Conservation (phyloP, 2,329 filamentous ascomycete genomes). For the Paramyrothecium roridum region DNA sequence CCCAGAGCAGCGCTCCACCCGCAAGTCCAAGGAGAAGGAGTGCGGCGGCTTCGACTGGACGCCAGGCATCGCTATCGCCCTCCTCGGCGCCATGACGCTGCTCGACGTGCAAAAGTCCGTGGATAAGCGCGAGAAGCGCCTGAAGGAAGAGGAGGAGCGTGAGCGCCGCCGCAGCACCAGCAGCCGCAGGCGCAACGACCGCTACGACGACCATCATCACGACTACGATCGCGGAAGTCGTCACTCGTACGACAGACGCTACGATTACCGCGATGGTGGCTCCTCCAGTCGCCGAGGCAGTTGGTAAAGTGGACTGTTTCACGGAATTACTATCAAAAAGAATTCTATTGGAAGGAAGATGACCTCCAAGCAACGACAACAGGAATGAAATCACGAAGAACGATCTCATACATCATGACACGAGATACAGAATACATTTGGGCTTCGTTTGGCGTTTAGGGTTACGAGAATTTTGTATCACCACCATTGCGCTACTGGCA, state of each 20-base stretch:
- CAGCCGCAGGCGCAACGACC: neutral
- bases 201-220: neutral
- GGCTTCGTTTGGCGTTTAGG: neutral
- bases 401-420: too few species aligned
- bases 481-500: neutral
- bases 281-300: neutral
- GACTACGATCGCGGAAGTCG: neutral
- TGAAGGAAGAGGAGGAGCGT: constrained; percentile 1
- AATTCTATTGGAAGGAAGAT: too few species aligned
- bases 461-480: neutral
- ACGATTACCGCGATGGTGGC: neutral
- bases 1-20: constrained; percentile 28
- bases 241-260: neutral
- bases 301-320: neutral
- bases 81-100: constrained; percentile 28
- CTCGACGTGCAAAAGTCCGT: constrained; percentile 26
- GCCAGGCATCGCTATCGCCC: constrained; percentile 33
- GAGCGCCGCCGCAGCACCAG: neutral
- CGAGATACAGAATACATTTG: too few species aligned
- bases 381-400: too few species aligned
- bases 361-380: too few species aligned
- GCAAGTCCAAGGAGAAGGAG: constrained; percentile 37
- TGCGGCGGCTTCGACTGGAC: constrained; percentile 36
- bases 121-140: neutral
- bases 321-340: too few species aligned